Evolutionary conservation across 345 rosid genomes (phyloP).

Genomic region (Lepidium sativum): DNA sequence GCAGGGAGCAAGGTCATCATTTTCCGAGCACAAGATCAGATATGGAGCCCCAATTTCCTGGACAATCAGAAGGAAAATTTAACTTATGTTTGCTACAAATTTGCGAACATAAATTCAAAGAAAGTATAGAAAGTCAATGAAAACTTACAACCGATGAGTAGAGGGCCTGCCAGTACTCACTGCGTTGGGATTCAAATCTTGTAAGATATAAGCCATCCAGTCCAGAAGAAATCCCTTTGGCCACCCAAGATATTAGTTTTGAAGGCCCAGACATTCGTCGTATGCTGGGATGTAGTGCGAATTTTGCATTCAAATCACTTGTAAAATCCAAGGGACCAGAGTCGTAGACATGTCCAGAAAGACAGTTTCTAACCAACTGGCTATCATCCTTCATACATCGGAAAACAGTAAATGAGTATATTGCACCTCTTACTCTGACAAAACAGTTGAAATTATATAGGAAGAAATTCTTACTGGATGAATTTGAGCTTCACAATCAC

Average conservation of each 20-base stretch:
- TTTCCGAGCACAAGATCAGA: slow-evolving; percentile 77
- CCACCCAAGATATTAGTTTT: slow-evolving; percentile 65
- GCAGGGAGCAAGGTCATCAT: slow-evolving; percentile 62
- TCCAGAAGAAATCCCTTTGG: slow-evolving; percentile 67
- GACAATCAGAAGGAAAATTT: not conserved
- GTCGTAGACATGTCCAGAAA: slow-evolving; percentile 81
- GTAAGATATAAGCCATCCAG: slow-evolving; percentile 81
- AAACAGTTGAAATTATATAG: not conserved
- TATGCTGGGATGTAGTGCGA: slow-evolving; percentile 57
- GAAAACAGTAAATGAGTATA: not conserved
- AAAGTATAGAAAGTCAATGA: not conserved
- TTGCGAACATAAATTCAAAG: not conserved
- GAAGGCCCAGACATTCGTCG: slow-evolving; percentile 63
- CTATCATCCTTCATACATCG: slow-evolving; percentile 47
- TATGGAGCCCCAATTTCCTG: slow-evolving; percentile 81
- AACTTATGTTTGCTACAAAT: not conserved
- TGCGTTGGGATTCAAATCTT: slow-evolving; percentile 72
- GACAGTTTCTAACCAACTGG: slow-evolving; percentile 60
- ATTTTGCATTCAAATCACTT: slow-evolving; percentile 64
- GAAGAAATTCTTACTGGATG: slow-evolving; percentile 35
- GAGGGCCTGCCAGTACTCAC: slow-evolving; percentile 79
- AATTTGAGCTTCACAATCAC: slow-evolving; percentile 48
- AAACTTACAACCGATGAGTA: slow-evolving; percentile 74
- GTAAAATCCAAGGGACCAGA: slow-evolving; percentile 86
- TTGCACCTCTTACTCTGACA: not conserved